Evolutionary conservation across 345 rosid genomes (phyloP), one percentile per base, ranked within the genome.

Genomic region (Gossypium herbaceum): DNA sequence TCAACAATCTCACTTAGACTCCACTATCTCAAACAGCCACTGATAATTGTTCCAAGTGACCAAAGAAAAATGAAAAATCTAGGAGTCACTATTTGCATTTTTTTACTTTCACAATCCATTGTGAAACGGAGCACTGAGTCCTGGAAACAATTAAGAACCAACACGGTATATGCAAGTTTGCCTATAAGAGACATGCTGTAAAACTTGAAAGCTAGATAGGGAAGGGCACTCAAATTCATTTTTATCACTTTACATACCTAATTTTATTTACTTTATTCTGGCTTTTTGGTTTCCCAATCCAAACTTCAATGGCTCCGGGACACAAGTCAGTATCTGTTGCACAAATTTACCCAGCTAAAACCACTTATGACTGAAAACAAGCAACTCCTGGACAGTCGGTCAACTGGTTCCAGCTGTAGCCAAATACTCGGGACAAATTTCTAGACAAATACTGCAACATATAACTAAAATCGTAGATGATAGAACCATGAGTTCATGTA

Each of bases 1-100:
- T 66, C 54, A 66, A n/a, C 70, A 19, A 67, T 68, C 41, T 34
- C 56, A 68, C 16, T 68, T 48, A 47, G 72, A 68, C 20, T 29
- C 56, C 41, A 15, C 17, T 15, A 47, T 68, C 20, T 48, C 41
- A 68, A 68, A 10, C 56, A 13, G 41, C 12, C 57, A 68, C 56
- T 48, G 20, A 48, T 2, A 22, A 13, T 13, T 67, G 41, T 47
- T 47, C 11, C 12, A 67, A 12, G 71, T 22, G 55, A 20, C 54
- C 71, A 22, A 0, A 3, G 19, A 44, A n/a, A 41, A 64, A 10
- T 9, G 11, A 20, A n/a, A 34, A 65, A 64, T 43, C 25, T 2
- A 64, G 27, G 27, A 19, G 69, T 64, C 3, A 10, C 68, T 17
- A 64, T 41, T 43, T 39, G 52, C 17, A 43, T 11, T 10, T 44